A percentile compares a stretch with the other conserved stretches of the same genome.
Conservation (phyloP, 257 asterid genomes). For the Mentha longifolia region DNA sequence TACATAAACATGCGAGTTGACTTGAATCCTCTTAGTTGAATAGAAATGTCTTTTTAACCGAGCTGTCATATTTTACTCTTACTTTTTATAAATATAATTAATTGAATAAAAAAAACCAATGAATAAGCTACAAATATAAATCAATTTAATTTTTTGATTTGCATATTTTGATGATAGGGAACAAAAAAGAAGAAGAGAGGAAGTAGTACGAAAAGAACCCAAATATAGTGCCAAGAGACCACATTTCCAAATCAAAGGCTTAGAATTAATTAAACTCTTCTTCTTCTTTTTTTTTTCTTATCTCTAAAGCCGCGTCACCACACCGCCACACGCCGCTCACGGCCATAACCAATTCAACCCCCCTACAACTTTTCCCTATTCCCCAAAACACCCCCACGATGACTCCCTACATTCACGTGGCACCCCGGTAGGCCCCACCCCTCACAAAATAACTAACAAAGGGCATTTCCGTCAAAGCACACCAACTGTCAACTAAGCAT, state of each 20-base stretch:
- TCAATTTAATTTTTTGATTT: no score
- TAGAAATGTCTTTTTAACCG: no score
- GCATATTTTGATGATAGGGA: no score
- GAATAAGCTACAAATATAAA: no score
- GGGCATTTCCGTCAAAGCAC: slow-evolving; percentile 35
- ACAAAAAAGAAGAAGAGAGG: no score
- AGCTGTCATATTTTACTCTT: no score
- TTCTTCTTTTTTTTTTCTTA: slow-evolving; percentile 5
- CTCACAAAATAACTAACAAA: slow-evolving; percentile 17
- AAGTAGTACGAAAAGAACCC: neutral
- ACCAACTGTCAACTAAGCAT: slow-evolving; percentile 29
- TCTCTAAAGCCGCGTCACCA: slow-evolving; percentile 23
- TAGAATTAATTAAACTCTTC: neutral
- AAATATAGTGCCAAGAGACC: slow-evolving; percentile 20
- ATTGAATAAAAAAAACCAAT: no score
- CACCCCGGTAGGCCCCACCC: slow-evolving; percentile 16
- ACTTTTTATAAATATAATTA: no score
- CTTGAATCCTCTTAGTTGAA: no score
- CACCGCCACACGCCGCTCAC: slow-evolving; percentile 44
- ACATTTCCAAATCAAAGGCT: neutral
- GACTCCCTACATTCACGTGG: neutral
- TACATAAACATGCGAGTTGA: no score
- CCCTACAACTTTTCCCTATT: neutral
- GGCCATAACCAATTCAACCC: no score
- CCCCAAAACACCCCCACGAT: slow-evolving; percentile 32